Conservation (phyloP, 441 rosid species). For the Pelargonium australe region DNA sequence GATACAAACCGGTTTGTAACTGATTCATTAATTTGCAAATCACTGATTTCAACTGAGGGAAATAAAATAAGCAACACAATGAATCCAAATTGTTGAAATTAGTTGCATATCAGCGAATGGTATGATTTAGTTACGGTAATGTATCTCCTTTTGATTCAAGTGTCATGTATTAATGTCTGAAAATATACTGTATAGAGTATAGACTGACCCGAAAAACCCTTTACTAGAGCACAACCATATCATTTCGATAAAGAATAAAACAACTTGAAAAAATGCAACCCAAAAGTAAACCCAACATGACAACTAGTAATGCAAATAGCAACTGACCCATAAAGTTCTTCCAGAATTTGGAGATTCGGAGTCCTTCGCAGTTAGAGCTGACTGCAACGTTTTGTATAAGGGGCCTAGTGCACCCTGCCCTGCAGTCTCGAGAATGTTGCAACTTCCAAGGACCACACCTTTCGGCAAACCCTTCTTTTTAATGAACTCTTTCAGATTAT, state of each 20-base stretch:
- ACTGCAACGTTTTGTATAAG: constrained; percentile 57
- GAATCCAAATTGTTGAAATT: not conserved
- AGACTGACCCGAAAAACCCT: too few relatives aligned
- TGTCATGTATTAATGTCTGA: not conserved
- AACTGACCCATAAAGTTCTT: constrained; percentile 70
- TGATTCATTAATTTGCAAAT: not conserved
- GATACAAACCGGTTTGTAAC: not conserved
- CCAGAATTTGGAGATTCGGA: constrained; percentile 42
- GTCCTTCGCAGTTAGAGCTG: constrained; percentile 38
- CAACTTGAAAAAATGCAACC: not conserved
- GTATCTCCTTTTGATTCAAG: not conserved
- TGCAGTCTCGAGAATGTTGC: constrained; percentile 78
- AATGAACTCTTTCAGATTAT: constrained; percentile 57
- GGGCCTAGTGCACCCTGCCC: constrained; percentile 65
- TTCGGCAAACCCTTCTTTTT: constrained; percentile 60
- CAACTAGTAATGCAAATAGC: not conserved
- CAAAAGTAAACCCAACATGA: not conserved
- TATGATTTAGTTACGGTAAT: not conserved
- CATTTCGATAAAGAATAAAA: too few relatives aligned
- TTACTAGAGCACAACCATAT: too few relatives aligned
- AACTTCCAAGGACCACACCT: constrained; percentile 63
- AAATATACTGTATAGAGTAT: too few relatives aligned
- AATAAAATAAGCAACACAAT: not conserved
- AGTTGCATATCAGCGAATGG: not conserved
- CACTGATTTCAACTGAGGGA: not conserved